These are phyloP conservation scores for Casaregolazyma suthepensis DNA, from an alignment of 1,139 yeast genomes.

Conservation along the genomic window DNA sequence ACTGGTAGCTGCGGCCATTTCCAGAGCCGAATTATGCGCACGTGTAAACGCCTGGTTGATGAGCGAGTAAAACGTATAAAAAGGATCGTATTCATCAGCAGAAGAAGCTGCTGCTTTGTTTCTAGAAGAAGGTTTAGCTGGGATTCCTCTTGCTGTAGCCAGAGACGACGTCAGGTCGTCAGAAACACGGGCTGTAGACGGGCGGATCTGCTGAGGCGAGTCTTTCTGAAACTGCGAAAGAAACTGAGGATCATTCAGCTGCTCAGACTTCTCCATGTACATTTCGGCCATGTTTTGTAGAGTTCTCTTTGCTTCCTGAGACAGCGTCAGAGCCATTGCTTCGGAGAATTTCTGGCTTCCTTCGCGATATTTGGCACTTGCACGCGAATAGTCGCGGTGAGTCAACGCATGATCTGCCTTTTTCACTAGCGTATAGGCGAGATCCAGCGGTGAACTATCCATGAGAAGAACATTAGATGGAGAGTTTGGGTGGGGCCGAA, in stretches of 20 bases:
- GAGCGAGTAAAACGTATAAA: slow-evolving; percentile 24
- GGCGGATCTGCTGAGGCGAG: background rate
- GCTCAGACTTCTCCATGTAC: slow-evolving; percentile 23
- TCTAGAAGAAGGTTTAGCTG: slow-evolving; percentile 8
- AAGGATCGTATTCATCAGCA: slow-evolving; percentile 27
- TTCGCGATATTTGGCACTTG: slow-evolving; percentile 22
- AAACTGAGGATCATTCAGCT: slow-evolving; percentile 13
- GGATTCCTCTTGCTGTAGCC: slow-evolving; percentile 30
- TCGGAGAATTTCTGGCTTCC: slow-evolving; percentile 27
- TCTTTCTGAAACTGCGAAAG: slow-evolving; percentile 4
- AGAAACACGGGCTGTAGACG: background rate
- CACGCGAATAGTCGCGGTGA: slow-evolving; percentile 25
- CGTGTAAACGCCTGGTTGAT: slow-evolving; percentile 25
- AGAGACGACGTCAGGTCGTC: slow-evolving; percentile 23
- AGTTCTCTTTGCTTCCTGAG: slow-evolving; percentile 23
- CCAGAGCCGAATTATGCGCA: slow-evolving; percentile 18
- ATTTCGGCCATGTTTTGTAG: slow-evolving; percentile 25
- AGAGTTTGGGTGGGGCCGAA: background rate
- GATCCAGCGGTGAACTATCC: slow-evolving; percentile 8
- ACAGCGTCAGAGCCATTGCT: slow-evolving; percentile 20
- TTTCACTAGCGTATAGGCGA: slow-evolving; percentile 29
- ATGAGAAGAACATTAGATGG: background rate
- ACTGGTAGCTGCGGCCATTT: slow-evolving; percentile 13
- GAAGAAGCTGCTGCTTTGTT: slow-evolving; percentile 9
- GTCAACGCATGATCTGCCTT: slow-evolving; percentile 30